Base-by-base conservation (phyloP, 176 grass and related monocot species). In the Eragrostis curvula region DNA sequence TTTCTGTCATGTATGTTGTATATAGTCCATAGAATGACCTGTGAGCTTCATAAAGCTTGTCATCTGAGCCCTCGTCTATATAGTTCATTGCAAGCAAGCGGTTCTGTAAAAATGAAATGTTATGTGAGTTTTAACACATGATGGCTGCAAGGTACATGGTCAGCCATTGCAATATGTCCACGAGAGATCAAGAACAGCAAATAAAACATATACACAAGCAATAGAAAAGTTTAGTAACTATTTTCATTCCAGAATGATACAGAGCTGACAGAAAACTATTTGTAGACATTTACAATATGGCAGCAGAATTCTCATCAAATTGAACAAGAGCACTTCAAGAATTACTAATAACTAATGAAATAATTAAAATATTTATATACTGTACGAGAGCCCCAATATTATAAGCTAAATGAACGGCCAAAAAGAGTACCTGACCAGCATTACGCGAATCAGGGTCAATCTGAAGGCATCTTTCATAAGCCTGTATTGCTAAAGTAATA, bases 61-160 rank as follows among this genome's bases (percentile, higher is more conserved):
- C 89, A 81, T 96, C 89, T 78, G 86, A 74, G 74, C 93, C 96
- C 88, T 94, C 93, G 51, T 99, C 91, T 63, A 96, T 90, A 69
- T 99, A 99, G 85, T 99, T 99, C 96, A 99, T 90, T 48, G 96
- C 96, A 81, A 99, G 89, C 83, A 96, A 93, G 66, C 93, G 91
- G 82, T 99, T 99, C 96, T 99, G 89, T 59, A 88, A 86, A 64
- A 75, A 90, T 65, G 50, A 85, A 45, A 85, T 79, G 23, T 44
- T 55, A 36, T 78, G 42, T 75, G 65, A 85, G 62, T 74, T 70
- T 82, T 49, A 71, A 43, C 53, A 78, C 23, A 27, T 70, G 77
- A 69, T 12, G 40, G 43, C 63, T 61, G 7, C 39, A 78, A 70
- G 45, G 24, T 59, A 84, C 59, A 73, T 46, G n/a, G 12, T 74